Evolutionary conservation across 106 monocot species (phyloP), one percentile per base, ranked within the genome.

Genomic region (Platanthera guangdongensis): DNA sequence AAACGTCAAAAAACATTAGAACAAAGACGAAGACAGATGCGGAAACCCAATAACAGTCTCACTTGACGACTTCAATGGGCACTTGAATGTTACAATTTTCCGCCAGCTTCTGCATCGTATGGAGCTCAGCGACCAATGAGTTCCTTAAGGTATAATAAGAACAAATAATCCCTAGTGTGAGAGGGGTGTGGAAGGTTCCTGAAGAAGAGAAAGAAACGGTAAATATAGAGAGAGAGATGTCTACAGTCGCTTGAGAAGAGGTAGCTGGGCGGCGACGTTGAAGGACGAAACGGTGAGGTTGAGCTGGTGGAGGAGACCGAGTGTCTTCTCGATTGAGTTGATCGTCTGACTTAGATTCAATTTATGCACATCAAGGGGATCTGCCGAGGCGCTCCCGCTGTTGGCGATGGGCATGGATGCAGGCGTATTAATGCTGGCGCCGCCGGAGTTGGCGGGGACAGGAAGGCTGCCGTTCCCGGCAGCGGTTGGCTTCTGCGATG

Each of bases 31-130:
- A 72, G 39, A 62, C 5, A 0, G 9, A 65, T 9, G 51, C 9
- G 18, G 15, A 21, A 30, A 25, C 16, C 45, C 8, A 70, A 8
- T 74, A 79, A 39, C 51, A 46, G 15, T 74, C 90, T 81, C 84
- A 96, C 95, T 91, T 96, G 80, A 96, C 71, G 19, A 96, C 93
- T 71, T 96, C 95, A 90, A 91, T 87, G 3, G 95, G 95, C 22
- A 96, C 82, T 78, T 96, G 95, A 72, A 93, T 87, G 84, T 86
- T 84, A 60, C 93, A 96, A 8, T 83, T 84, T 59, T 91, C 95
- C 39, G 93, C 82, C 68, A 91, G 80, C 69, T 89, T 93, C 90
- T 96, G 95, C 95, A 96, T 93, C 71, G 85, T 80, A 57, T 93
- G 90, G 5, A 96, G 80, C 81, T 96, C 95, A 25, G 75, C 65